Base-by-base conservation (phyloP, 2,329 filamentous ascomycete genomes). In the Metarhizium sp. region DNA sequence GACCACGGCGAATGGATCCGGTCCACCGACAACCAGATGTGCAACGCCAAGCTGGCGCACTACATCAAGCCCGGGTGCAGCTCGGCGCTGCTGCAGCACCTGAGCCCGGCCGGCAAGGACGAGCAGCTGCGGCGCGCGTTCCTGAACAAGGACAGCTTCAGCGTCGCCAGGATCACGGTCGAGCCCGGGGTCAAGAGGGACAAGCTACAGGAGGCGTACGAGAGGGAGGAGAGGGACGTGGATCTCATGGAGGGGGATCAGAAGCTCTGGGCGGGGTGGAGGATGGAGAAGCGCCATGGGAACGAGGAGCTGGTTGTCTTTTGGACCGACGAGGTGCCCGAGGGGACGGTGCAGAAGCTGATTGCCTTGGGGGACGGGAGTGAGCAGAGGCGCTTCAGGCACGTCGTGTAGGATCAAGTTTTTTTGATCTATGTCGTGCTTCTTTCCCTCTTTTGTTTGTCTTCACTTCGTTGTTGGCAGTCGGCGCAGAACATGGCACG, bases 1-100 rank as follows among this genome's bases (percentile, higher is more conserved):
- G 69, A 69, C 5, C 75, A 79, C 56, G 58, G 57, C 50, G 59
- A 69, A 51, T 80, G 77, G 76, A 71, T 77, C 51, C 63, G 66
- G 48, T 74, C 71, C 52, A 59, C 65, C 3, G 72, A 72, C 36
- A 78, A 78, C 61, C 58, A 67, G 51, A 52, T 57, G 5, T 61
- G 67, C 53, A 72, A 74, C 58, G 63, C 60, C 18, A 61, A 63
- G 29, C 59, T 78, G 11, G 58, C 56, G 29, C 55, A 59, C 3
- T 69, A 71, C 53, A 66, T 76, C 42, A 63, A 65, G 6, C 63
- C 69, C 5, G 69, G 66, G 2, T 59, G 63, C 13, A 56, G 61
- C 36, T 60, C 66, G 32, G 63, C 75, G n/a, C 51, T 69, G 36
- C 63, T 77, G 43, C 73, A 73, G 55, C 75, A 79, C 62, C 58